Percentiles rank a stretch among this genome's conserved stretches.
phyloP scores from a whole-genome alignment of 331 rosid species.

The Erythrophleum ivorense region DNA sequence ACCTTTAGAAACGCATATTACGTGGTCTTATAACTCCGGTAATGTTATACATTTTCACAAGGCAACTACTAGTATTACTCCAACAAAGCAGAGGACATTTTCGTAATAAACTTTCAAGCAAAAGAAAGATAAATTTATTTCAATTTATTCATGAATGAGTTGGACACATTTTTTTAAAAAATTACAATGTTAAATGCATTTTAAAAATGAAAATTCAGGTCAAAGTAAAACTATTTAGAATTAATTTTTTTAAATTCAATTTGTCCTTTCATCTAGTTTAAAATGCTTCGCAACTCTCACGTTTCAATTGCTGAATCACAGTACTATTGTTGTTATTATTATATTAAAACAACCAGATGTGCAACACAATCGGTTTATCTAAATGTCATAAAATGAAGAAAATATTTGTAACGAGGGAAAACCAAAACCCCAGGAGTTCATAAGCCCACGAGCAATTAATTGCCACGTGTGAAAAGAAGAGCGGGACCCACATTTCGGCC shows the following conservation, averaged over 20 bases:
- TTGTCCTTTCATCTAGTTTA: neutral
- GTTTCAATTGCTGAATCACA: neutral
- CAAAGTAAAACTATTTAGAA: neutral
- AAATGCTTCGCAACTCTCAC: neutral
- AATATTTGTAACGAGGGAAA: too few species aligned
- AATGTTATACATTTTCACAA: too few species aligned
- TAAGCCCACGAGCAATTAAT: neutral
- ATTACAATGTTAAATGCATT: neutral
- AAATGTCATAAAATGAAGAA: too few species aligned
- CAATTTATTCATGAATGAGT: neutral
- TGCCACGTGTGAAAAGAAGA: constrained; percentile 35
- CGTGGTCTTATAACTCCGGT: too few species aligned
- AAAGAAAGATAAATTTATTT: neutral
- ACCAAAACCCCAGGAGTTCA: too few species aligned
- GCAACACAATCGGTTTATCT: too few species aligned
- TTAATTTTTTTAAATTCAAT: neutral
- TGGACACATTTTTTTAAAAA: neutral
- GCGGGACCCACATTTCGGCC: constrained; percentile 24
- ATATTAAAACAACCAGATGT: too few species aligned
- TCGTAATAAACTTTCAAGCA: too few species aligned
- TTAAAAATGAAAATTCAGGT: neutral
- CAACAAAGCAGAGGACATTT: too few species aligned
- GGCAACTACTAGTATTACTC: too few species aligned
- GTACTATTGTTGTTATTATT: neutral
- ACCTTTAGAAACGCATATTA: too few species aligned